phyloP scores from a whole-genome alignment of 768 basidiomycete genomes.

The Hortiboletus flavorubellus region DNA sequence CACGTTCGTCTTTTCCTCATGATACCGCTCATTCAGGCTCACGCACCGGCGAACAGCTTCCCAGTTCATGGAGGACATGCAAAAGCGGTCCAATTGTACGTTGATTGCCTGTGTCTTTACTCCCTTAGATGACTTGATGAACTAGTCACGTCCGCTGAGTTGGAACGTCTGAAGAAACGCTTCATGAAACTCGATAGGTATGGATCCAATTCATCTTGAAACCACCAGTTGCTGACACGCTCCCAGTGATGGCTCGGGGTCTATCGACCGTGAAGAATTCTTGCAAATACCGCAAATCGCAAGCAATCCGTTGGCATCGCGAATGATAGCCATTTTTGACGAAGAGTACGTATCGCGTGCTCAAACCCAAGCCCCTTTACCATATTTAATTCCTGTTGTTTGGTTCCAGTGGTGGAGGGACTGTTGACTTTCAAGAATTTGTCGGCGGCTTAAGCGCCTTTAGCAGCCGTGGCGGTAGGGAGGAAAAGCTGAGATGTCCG shows the following conservation, averaged over 20 bases:
- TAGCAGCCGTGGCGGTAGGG: conserved; percentile 92
- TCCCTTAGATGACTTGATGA: conserved; percentile 8
- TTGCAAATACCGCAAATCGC: conserved; percentile 98
- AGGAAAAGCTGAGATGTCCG: conserved; percentile 94
- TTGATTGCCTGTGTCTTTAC: conserved; percentile 17
- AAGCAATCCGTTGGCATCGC: conserved; percentile 91
- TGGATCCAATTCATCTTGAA: conserved; percentile 8
- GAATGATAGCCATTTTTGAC: conserved; percentile 99
- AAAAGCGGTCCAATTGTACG: conserved; percentile 95
- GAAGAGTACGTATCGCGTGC: conserved; percentile 74
- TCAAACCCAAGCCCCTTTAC: neutral
- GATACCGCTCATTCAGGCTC: neutral
- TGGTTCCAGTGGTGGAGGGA: conserved; percentile 81
- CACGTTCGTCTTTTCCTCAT: conserved; percentile 51
- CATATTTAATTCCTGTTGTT: neutral
- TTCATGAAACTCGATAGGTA: conserved; percentile 99
- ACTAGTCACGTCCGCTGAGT: conserved; percentile 88
- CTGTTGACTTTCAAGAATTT: conserved; percentile 99
- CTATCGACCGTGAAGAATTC: conserved; percentile 98
- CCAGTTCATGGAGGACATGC: conserved; percentile 98
- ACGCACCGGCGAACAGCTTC: conserved; percentile 50
- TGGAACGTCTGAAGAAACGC: conserved; percentile 95
- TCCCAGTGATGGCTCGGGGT: conserved; percentile 88
- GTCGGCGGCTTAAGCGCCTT: conserved; percentile 98
- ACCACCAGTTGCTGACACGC: neutral